Evolutionary conservation across 2,329 filamentous ascomycete species (phyloP), one percentile per base, ranked within the genome.

Genomic region (Sphaerulina vaccinii): DNA sequence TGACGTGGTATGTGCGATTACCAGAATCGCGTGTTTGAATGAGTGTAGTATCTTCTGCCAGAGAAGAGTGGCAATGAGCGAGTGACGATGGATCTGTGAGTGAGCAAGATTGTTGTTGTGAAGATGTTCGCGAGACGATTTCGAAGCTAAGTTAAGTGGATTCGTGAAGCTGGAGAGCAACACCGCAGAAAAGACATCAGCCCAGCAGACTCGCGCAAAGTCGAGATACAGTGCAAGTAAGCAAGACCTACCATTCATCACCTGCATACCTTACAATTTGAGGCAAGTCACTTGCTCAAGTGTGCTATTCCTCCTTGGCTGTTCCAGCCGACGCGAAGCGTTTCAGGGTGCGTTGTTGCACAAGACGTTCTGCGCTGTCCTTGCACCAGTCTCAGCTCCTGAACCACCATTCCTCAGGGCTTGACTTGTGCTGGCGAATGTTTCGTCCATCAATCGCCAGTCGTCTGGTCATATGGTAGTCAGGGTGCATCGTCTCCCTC

Each of bases 321-420:
- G 22, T 36, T 36, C 36, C 38, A 39, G 19, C 33, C 18, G 29
- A 13, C 15, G 23, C 13, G 37, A 43, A 15, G 41, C 40, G 49
- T 51, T 51, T 46, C 49, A 40, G 16, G 40, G 16, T 51, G 19
- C 32, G 32, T 37, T 5, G 40, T 46, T 10, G 24, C 33, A 46
- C 49, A 39, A 46, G 36, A 11, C 13, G 15, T 33, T 23, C 47
- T 32, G 23, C 29, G n/a, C 24, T 36, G 24, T 49, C 47, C 39
- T 36, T 36, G 47, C 37, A 42, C 47, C 47, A 42, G 27, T 42
- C 33, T 23, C 46, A 32, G 11, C 36, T 49, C 5, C 27, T 49
- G 37, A 22, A 42, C 38, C 37, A 41, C 40, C 40, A n/a, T 40
- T 40, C 32, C n/a, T n/a, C n/a, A n/a, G n/a, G n/a, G n/a, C n/a